Evolutionary conservation across 2,329 filamentous ascomycete genomes (phyloP), one percentile per base, ranked within the genome.

Genomic region (Colletotrichum graminicola): DNA sequence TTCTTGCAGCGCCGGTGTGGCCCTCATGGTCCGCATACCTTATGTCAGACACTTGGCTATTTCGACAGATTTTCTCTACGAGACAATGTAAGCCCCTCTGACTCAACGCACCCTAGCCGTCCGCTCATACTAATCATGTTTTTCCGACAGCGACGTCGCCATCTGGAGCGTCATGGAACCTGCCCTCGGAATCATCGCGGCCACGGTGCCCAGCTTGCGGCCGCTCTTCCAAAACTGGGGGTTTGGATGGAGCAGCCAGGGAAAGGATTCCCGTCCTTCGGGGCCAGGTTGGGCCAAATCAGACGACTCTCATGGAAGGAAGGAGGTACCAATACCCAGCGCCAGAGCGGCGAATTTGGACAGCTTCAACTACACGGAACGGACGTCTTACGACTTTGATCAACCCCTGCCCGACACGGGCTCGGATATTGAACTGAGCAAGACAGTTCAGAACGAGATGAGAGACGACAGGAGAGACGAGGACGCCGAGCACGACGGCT

Each of bases 11-110:
- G 81, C 81, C 32, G 82, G 82, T 2, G 74, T 82, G 12, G 80
- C 82, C 10, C 76, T 84, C 18, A 75, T 84, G 7, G 73, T 83
- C 14, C 81, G 82, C 8, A 79, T 83, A 23, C 75, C 78, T 1
- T 81, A 79, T 51, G 69, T 82, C 41, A 77, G 74, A 21, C 75
- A 74, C 1, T 62, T 78, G 1, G 74, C 74, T 2, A 76, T 81
- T 11, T 75, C 75, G 2, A 49, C 74, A 3, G 75, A 76, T 36
- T 80, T 80, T 56, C 71, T 81, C 6, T 78, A 76, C 41, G 78
- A 79, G 32, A 79, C 79, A 26, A 74, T 80, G 78, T 80, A 77
- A 5, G 18, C 26, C 8, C 34, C 43, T 32, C 12, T 32, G 18
- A 14, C 36, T 23, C 32, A 6, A 49, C 11, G 3, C 8, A 60